phyloP scores from a whole-genome alignment of 2,329 filamentous ascomycete species.

The Eutypella sp. region DNA sequence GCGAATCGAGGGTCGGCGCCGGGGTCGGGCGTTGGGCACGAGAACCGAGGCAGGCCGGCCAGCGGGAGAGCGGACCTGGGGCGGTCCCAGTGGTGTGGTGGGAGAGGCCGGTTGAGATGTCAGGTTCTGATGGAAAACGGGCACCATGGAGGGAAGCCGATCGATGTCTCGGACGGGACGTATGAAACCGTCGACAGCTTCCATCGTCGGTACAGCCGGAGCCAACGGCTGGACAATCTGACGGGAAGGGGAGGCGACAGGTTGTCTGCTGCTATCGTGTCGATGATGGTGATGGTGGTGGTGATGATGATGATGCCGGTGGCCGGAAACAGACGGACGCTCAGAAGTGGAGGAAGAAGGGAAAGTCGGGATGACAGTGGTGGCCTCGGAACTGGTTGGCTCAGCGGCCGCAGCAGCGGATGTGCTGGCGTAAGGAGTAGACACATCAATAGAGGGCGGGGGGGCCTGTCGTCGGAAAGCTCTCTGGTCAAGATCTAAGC shows the following conservation, averaged over 20 bases:
- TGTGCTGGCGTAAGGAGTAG: slow-evolving; percentile 45
- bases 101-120: slow-evolving; percentile 90
- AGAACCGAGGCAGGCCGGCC: slow-evolving; percentile 49
- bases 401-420: slow-evolving; percentile 35
- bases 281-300: slow-evolving; percentile 38
- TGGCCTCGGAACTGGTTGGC: slow-evolving; percentile 46
- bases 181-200: slow-evolving; percentile 68
- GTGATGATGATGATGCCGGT: slow-evolving; percentile 45
- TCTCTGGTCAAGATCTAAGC: slow-evolving; percentile 55
- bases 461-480: slow-evolving; percentile 71
- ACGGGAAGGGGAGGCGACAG: slow-evolving; percentile 44
- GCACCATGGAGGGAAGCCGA: slow-evolving; percentile 76
- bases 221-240: slow-evolving; percentile 62
- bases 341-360: slow-evolving; percentile 68
- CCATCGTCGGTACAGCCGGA: slow-evolving; percentile 61
- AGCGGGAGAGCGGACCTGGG: slow-evolving; percentile 54
- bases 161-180: slow-evolving; percentile 78
- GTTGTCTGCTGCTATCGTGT: slow-evolving; percentile 44
- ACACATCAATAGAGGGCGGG: slow-evolving; percentile 78
- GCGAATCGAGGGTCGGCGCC: slow-evolving; percentile 77
- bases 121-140: slow-evolving; percentile 62
- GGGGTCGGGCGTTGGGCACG: slow-evolving; percentile 49
- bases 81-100: slow-evolving; percentile 72
- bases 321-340: slow-evolving; percentile 55
- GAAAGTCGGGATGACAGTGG: slow-evolving; percentile 55